Evolutionary conservation across 495 filamentous ascomycete genomes (phyloP), one percentile per base, ranked within the genome.

Genomic region (Podospora tetraspora): DNA sequence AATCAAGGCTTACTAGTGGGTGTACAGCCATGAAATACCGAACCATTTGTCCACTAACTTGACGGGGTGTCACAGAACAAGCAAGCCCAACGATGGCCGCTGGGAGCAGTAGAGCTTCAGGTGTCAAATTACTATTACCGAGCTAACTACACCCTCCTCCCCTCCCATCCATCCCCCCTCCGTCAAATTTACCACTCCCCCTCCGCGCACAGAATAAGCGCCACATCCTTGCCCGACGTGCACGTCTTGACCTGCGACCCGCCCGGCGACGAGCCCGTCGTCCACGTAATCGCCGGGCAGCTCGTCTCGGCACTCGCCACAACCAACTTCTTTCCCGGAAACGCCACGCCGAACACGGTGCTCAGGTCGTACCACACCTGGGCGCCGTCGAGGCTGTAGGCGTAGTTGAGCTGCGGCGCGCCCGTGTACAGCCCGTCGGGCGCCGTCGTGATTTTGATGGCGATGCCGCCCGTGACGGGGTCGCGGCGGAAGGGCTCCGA

Each of bases 301-400:
- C 66, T 70, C 3, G 72, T 58, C 12, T 84, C 74, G 0, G 72
- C 74, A 52, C 82, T 82, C 3, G 73, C 68, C 16, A 85, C 78
- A 6, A 69, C 72, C 19, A 88, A 27, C 24, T 78, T 72, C 6
- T 77, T 68, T 8, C 84, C 86, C n/a, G 74, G 75, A 69, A 88
- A 88, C 10, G 83, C 76, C 63, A 86, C 81, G 7, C 86, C 86
- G 56, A 85, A 87, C 56, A 88, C 84, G 68, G 81, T 78, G 59
- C 77, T 82, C 64, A 88, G 74, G 65, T 88, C 86, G 68, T 87
- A 88, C 82, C 81, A 88, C 60, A 87, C 71, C 19, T 74, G 73
- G 66, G 43, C 72, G 62, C 79, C 79, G 62, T 85, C 82, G 30
- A 88, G 78, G 61, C 80, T 81, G 72, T 87, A 87, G 8, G 84